These are phyloP conservation scores for Medicago arabica DNA, from an alignment of 306 rosid genomes.

Conservation along the genomic window DNA sequence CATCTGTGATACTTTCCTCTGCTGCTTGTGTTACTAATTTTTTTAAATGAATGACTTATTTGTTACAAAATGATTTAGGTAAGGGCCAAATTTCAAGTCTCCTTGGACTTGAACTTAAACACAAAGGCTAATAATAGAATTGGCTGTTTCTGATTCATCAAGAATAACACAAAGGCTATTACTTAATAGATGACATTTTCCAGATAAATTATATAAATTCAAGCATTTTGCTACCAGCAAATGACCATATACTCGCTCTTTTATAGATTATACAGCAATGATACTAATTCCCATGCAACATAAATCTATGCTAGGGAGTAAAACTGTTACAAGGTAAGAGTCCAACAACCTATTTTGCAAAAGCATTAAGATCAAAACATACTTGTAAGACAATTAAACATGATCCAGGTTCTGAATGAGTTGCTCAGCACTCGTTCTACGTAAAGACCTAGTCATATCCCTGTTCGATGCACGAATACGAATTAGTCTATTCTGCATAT, in stretches of 20 bases:
- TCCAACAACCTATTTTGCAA: not conserved
- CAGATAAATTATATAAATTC: not conserved
- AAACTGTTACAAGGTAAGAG: not conserved
- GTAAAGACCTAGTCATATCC: constrained; percentile 45
- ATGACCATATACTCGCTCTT: not conserved
- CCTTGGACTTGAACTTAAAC: no score
- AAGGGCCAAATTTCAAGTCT: no score
- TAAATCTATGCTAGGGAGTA: constrained; percentile 11
- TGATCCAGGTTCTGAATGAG: constrained; percentile 40
- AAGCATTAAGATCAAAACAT: constrained; percentile 5
- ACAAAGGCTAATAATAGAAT: constrained; percentile 5
- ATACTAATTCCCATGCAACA: constrained; percentile 22
- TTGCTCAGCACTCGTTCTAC: constrained; percentile 45
- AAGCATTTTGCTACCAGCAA: no score
- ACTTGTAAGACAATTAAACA: constrained; percentile 22
- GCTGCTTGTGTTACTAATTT: no score
- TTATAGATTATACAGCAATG: not conserved
- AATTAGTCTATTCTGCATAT: constrained; percentile 46
- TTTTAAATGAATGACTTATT: no score
- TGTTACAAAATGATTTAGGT: no score
- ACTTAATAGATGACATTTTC: not conserved
- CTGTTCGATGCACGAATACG: constrained; percentile 21
- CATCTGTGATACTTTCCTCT: no score
- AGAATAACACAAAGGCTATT: constrained; percentile 1
- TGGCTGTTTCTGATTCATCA: constrained; percentile 3